Evolutionary conservation across 192 early-diverging fungal species (phyloP).

Genomic region (Podila horticola): DNA sequence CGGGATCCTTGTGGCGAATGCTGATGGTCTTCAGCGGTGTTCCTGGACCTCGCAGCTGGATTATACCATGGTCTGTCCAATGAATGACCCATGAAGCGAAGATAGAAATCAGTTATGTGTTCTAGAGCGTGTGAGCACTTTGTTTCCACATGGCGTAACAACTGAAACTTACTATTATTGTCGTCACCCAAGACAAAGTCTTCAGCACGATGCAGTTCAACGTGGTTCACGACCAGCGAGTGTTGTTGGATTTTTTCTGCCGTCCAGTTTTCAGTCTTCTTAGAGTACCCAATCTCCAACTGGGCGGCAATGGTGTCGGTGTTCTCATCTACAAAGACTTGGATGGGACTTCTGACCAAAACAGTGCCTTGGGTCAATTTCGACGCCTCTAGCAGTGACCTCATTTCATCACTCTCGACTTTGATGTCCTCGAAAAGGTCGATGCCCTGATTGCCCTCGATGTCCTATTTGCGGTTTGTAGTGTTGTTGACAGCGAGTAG

Average conservation of each 20-base stretch:
- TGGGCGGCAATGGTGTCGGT: neutral
- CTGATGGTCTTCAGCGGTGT: neutral
- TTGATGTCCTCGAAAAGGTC: neutral
- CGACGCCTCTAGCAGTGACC: neutral
- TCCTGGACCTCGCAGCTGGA: neutral
- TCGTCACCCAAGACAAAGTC: neutral
- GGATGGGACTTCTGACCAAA: neutral
- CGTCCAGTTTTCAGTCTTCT: neutral
- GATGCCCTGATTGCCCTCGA: too few species aligned
- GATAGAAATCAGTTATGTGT: too few species aligned
- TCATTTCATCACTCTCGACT: neutral
- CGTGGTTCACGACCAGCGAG: neutral
- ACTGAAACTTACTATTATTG: neutral
- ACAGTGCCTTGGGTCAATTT: neutral
- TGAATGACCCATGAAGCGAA: too few species aligned
- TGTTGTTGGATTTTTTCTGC: neutral
- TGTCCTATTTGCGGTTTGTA: too few species aligned
- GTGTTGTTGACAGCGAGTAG: too few species aligned
- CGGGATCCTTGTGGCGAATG: neutral
- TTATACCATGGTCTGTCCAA: neutral
- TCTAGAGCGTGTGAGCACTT: too few species aligned
- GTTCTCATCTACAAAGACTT: neutral
- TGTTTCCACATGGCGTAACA: too few species aligned
- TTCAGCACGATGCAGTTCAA: neutral
- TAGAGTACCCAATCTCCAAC: neutral